Base-by-base conservation (phyloP, 2,329 filamentous ascomycete genomes). In the Remersonia thermophila region DNA sequence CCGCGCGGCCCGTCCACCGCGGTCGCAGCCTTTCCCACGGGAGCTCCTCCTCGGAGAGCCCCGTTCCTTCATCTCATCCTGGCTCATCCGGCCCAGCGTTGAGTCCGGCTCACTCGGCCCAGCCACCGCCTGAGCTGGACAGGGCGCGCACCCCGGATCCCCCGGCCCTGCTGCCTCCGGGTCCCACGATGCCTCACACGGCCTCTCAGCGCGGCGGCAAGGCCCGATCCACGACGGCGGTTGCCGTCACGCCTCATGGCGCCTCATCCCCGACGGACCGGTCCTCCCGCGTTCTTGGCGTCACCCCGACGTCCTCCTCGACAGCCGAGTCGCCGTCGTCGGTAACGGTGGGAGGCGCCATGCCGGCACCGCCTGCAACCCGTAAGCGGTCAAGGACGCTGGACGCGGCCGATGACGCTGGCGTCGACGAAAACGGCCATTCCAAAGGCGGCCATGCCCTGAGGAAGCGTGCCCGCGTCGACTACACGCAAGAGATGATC, bases 381-480 rank as follows among this genome's bases (percentile, higher is more conserved):
- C 66, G 61, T 38, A 67, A 61, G 42, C 60, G 66, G 20, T 61
- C 59, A 34, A 60, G 61, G 33, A 62, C 58, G 36, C 60, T 63
- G 48, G 63, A 66, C 32, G 44, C 48, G n/a, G 56, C 56, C 35
- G 48, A 50, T 27, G 50, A 57, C 23, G 50, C 48, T 30, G 49
- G 54, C 37, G 60, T 55, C 11, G 60, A 62, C n/a, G 65, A 66
- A 30, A 67, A 70, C 15, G 57, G 60, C 27, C 58, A 65, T 44
- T 65, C 61, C 40, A 71, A 75, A 51, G 71, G 71, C 35, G 70
- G 71, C 33, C 71, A 74, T 54, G 71, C 69, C 25, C 61, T 76
- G 20, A 63, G 71, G 44, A 72, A 69, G 52, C 63, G 71, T 36
- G 59, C 66, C 35, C 68, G 69, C 40, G 61, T 75, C 43, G 70